Evolutionary conservation across 345 rosid genomes (phyloP), one percentile per base, ranked within the genome.

Genomic region (Erodium maritimum): DNA sequence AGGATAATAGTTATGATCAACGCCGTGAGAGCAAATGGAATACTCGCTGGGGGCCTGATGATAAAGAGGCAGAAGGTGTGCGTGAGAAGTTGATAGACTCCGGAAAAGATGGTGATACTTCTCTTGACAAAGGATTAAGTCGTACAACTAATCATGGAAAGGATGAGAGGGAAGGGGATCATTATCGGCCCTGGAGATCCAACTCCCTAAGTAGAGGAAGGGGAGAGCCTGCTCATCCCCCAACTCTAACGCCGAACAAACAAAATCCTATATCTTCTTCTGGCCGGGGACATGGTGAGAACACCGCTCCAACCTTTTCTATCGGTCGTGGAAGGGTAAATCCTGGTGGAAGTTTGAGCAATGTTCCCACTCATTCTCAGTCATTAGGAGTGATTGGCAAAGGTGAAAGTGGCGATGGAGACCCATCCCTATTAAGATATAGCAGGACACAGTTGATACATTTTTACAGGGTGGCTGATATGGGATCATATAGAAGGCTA

Each of bases 11-110:
- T 58, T 59, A 82, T 65, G 95, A 87, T 60, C 97, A 85, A 74
- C 80, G 91, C 29, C 90, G 96, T 18, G 99, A 89, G 75, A 87
- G 84, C 84, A 93, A 93, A 79, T 93, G 99, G 97, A 93, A 85
- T 77, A 76, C 95, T 37, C 91, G 95, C 63, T 93, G 99, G 95
- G 97, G 99, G 0, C 96, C 95, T 71, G 95, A 80, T 56, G 80
- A 81, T 46, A 93, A 80, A 69, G 94, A 71, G 54, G 55, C 65
- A 48, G 91, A 85, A 58, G 78, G 68, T 58, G 63, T 59, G 17
- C 90, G 72, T 51, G 89, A 82, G n/a, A 85, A 75, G 77, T 74
- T 77, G 83, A 57, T 58, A 24, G 93, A 84, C 50, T 59, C 83
- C 74, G 76, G 85, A 16, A 87, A 68, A 77, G 90, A 83, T 65